These are phyloP conservation scores for Fragaria vesca DNA, from an alignment of 306 rosid species.

Conservation along the genomic window DNA sequence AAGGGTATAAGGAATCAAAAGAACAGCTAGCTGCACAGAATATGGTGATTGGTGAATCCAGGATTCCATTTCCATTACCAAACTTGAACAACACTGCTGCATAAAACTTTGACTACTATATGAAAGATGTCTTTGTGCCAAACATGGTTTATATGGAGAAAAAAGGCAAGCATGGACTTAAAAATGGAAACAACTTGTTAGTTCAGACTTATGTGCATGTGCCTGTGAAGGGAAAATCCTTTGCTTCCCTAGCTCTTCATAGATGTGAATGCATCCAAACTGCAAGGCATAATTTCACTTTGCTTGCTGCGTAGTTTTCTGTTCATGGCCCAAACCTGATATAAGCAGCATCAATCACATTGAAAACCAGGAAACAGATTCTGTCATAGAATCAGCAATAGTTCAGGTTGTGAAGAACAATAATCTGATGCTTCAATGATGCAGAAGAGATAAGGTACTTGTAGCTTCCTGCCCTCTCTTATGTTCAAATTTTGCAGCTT, in stretches of 20 bases:
- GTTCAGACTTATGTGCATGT: slow-evolving; percentile 25
- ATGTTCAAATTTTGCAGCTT: not conserved
- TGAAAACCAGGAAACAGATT: not conserved
- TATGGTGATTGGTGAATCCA: slow-evolving; percentile 2
- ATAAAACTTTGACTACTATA: not conserved
- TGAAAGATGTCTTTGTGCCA: slow-evolving; percentile 25
- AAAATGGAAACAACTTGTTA: slow-evolving; percentile 31
- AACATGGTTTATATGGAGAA: slow-evolving; percentile 1
- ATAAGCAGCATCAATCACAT: slow-evolving; percentile 2
- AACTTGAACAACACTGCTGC: slow-evolving; percentile 1
- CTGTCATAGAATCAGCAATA: slow-evolving; percentile 3
- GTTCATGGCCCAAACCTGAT: slow-evolving; percentile 22
- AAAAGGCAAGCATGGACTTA: slow-evolving; percentile 13
- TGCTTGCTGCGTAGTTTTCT: slow-evolving; percentile 41
- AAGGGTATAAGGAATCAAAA: slow-evolving; percentile 20
- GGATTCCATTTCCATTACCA: slow-evolving; percentile 12
- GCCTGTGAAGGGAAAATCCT: slow-evolving; percentile 35
- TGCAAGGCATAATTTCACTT: slow-evolving; percentile 39
- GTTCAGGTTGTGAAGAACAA: slow-evolving; percentile 9
- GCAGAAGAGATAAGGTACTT: slow-evolving; percentile 34
- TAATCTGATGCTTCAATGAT: slow-evolving; percentile 26
- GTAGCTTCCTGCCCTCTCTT: slow-evolving; percentile 5
- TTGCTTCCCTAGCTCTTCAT: slow-evolving; percentile 35
- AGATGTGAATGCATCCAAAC: slow-evolving; percentile 33
- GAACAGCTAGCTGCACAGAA: slow-evolving; percentile 5